These are phyloP conservation scores for Globisporangium mamillatum DNA, from an alignment of 352 stramenopile species.

Conservation along the genomic window DNA sequence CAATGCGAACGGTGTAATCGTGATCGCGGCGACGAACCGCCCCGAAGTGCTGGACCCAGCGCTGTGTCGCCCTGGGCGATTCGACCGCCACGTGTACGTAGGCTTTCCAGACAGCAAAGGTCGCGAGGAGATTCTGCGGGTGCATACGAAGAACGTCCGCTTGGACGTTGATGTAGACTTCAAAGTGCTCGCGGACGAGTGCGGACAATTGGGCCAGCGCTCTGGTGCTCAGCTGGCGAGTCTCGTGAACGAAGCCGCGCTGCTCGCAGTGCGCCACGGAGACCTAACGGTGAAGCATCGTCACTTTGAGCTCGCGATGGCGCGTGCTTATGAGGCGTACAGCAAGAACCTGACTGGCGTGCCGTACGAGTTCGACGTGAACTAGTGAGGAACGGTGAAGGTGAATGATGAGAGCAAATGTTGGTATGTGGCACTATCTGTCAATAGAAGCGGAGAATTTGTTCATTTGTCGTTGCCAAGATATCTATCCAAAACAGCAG, in stretches of 20 bases:
- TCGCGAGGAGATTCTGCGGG: conserved; percentile 75
- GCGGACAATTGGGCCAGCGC: conserved; percentile 51
- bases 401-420: neutral
- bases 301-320: conserved; percentile 79
- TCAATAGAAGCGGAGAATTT: neutral
- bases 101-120: conserved; percentile 91
- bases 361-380: conserved; percentile 52
- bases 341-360: conserved; percentile 53
- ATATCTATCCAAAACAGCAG: neutral
- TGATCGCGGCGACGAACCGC: conserved; percentile 96
- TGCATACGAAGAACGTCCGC: conserved; percentile 62
- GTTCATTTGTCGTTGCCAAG: neutral
- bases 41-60: conserved; percentile 95
- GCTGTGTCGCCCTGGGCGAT: conserved; percentile 94
- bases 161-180: conserved; percentile 58
- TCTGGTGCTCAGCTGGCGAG: conserved; percentile 76
- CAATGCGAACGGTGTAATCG: conserved; percentile 91
- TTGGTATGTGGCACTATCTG: neutral
- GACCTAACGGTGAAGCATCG: conserved; percentile 55
- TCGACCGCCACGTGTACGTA: conserved; percentile 96
- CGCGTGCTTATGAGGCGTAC: conserved; percentile 57
- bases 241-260: conserved; percentile 81
- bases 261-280: conserved; percentile 70
- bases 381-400: conserved; percentile 17
- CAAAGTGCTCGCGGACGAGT: conserved; percentile 46